Percentiles rank a stretch among this genome's conserved stretches.
phyloP scores from a whole-genome alignment of 352 stramenopile species.

The Albugo laibachii region DNA sequence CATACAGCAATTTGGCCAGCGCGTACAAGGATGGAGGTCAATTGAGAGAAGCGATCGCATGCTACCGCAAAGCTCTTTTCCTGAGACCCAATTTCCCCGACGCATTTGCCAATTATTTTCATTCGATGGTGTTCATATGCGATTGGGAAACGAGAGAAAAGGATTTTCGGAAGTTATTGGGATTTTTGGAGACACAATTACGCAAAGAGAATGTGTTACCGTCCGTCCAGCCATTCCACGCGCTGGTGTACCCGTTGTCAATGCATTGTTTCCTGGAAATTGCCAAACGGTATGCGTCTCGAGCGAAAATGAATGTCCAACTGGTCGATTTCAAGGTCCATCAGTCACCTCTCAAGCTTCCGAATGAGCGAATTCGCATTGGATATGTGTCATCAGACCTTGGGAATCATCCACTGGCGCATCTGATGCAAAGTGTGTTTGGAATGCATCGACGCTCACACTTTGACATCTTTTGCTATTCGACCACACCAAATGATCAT shows the following conservation, averaged over 20 bases:
- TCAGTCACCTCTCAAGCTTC: conserved; percentile 40
- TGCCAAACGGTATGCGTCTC: conserved; percentile 49
- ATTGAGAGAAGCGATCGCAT: conserved; percentile 81
- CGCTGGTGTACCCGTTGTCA: conserved; percentile 78
- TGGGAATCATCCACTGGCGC: conserved; percentile 86
- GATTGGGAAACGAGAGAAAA: conserved; percentile 75
- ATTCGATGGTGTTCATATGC: conserved; percentile 84
- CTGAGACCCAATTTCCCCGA: conserved; percentile 83
- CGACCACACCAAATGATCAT: conserved; percentile 62
- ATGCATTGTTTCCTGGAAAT: conserved; percentile 64
- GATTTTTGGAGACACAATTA: conserved; percentile 44
- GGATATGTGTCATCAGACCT: conserved; percentile 85
- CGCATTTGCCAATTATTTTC: conserved; percentile 84
- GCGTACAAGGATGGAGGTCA: conserved; percentile 84
- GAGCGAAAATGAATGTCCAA: conserved; percentile 71
- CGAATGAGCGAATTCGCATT: conserved; percentile 50
- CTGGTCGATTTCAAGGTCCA: conserved; percentile 66
- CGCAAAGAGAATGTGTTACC: conserved; percentile 39
- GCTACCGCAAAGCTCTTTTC: conserved; percentile 82
- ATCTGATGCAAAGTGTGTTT: conserved; percentile 72
- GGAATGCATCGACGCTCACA: conserved; percentile 32
- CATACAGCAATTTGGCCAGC: conserved; percentile 83
- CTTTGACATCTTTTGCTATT: conserved; percentile 45
- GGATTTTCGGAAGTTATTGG: conserved; percentile 51
- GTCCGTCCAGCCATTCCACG: conserved; percentile 85